Percentiles rank a stretch among this genome's conserved stretches.
Evolutionary conservation across 2,329 filamentous ascomycete genomes (phyloP).

Genomic region (Phaeosphaeriaceae sp.): DNA sequence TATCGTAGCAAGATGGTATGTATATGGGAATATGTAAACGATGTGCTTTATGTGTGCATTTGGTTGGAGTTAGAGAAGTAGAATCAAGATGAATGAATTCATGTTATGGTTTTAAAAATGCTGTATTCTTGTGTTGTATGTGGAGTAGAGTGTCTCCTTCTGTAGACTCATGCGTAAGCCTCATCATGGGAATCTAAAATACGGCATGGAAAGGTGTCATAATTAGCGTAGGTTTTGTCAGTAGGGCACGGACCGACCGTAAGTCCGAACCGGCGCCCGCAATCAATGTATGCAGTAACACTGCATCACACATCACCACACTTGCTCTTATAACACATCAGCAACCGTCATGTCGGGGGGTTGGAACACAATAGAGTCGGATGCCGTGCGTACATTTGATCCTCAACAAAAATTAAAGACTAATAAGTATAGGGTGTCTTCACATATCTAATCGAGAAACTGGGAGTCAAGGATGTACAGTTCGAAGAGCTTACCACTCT

Average conservation of each 20-base stretch:
- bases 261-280: slow-evolving; percentile 23
- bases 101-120: too few relatives aligned
- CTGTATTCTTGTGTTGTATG: too few relatives aligned
- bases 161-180: too few relatives aligned
- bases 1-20: too few relatives aligned
- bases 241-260: slow-evolving; percentile 15
- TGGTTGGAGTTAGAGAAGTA: neutral
- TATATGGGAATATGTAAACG: neutral
- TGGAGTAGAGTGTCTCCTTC: too few relatives aligned
- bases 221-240: too few relatives aligned
- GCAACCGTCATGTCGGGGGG: slow-evolving; percentile 23
- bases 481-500: slow-evolving; percentile 95
- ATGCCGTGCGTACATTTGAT: slow-evolving; percentile 72
- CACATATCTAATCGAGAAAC: slow-evolving; percentile 90
- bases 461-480: slow-evolving; percentile 92
- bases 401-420: neutral
- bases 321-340: neutral
- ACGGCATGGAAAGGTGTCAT: too few relatives aligned
- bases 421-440: slow-evolving; percentile 76
- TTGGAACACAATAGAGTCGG: slow-evolving; percentile 48
- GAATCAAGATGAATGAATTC: neutral
- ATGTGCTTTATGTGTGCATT: neutral
- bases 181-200: too few relatives aligned
- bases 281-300: slow-evolving; percentile 18
- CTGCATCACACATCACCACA: slow-evolving; percentile 10